These are phyloP conservation scores for Geotrichum citri-aurantii DNA, from an alignment of 1,139 yeast genomes.

Conservation along the genomic window DNA sequence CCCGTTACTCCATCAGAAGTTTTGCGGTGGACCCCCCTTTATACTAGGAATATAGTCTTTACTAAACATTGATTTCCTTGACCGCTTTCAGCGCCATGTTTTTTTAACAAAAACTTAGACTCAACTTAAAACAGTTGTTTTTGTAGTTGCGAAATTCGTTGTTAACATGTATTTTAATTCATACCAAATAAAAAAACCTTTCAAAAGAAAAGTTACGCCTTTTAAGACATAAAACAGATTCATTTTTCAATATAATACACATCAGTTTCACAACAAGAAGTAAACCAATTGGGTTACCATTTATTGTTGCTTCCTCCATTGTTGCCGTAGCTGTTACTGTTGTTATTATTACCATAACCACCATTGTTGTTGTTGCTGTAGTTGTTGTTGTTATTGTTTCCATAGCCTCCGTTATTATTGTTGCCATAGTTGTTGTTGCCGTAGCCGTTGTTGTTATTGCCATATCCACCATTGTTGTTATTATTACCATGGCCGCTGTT, in stretches of 20 bases:
- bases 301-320: neutral
- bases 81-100: too few species aligned
- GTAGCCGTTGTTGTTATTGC: neutral
- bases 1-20: too few species aligned
- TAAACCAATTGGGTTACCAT: neutral
- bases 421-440: neutral
- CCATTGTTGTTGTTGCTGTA: neutral
- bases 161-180: too few species aligned
- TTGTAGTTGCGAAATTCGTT: too few species aligned
- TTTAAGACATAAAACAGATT: too few species aligned
- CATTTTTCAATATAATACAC: neutral
- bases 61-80: too few species aligned
- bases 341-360: neutral
- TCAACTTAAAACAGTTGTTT: too few species aligned
- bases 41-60: too few species aligned
- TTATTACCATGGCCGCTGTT: neutral
- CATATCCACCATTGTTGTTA: conserved; percentile 3
- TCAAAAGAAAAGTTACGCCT: too few species aligned
- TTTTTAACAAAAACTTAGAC: too few species aligned
- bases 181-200: too few species aligned
- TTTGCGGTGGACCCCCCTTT: too few species aligned
- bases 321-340: neutral
- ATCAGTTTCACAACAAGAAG: neutral
- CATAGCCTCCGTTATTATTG: neutral
- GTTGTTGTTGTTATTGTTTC: neutral